phyloP scores from a whole-genome alignment of 2,329 filamentous ascomycete species.

The Canariomyces notabilis region DNA sequence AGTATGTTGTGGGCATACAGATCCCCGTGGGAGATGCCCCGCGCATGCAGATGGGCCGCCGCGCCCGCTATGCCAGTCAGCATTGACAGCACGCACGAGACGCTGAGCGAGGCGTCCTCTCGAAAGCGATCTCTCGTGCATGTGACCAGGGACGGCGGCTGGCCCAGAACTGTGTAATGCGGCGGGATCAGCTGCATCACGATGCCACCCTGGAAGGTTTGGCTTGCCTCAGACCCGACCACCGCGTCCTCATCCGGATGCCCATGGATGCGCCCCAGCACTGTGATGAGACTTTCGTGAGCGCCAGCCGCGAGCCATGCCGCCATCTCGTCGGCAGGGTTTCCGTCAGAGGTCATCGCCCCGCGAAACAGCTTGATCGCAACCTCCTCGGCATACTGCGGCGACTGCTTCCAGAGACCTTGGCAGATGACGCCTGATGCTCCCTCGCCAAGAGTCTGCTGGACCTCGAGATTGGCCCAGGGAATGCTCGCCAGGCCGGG shows the following conservation, averaged over 20 bases:
- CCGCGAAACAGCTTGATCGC: slow-evolving; percentile 47
- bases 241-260: slow-evolving; percentile 34
- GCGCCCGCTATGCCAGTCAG: slow-evolving; percentile 39
- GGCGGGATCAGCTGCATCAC: slow-evolving; percentile 44
- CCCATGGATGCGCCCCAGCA: slow-evolving; percentile 39
- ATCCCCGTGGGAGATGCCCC: slow-evolving; percentile 42
- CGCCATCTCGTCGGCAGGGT: slow-evolving; percentile 45
- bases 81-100: slow-evolving; percentile 31
- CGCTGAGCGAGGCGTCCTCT: slow-evolving; percentile 27
- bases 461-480: slow-evolving; percentile 38
- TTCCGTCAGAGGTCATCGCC: slow-evolving; percentile 43
- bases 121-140: slow-evolving; percentile 43
- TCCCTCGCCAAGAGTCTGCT: slow-evolving; percentile 39
- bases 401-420: slow-evolving; percentile 32
- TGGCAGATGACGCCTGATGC: slow-evolving; percentile 44
- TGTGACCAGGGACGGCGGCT: slow-evolving; percentile 40
- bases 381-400: slow-evolving; percentile 33
- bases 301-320: slow-evolving; percentile 42
- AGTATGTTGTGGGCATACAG: slow-evolving; percentile 46
- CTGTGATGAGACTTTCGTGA: slow-evolving; percentile 42
- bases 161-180: slow-evolving; percentile 38
- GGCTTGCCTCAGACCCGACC: neutral
- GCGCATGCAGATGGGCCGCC: slow-evolving; percentile 39
- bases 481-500: slow-evolving; percentile 34
- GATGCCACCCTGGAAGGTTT: slow-evolving; percentile 35